Evolutionary conservation across 2,329 filamentous ascomycete species (phyloP), one percentile per base, ranked within the genome.

Genomic region (Cladosporium sp.): DNA sequence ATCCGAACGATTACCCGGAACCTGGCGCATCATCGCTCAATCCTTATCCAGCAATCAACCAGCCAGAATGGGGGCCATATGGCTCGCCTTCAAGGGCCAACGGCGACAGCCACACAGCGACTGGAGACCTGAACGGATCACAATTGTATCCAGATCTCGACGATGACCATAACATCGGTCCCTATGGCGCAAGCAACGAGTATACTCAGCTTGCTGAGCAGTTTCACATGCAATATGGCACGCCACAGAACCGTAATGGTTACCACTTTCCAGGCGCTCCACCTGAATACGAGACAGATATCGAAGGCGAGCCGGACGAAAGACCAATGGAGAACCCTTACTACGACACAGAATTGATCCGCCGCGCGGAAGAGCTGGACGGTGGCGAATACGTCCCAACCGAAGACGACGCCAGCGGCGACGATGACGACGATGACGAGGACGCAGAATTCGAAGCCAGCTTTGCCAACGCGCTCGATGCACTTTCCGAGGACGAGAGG

Each of bases 201-300:
- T 55, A 55, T 32, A 55, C 25, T 15, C 51, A 51, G 35, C 39
- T 58, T 34, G 59, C 60, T 8, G 53, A 59, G 17, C 44, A 63
- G 15, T 63, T 63, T 17, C 61, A 61, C 19, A 53, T 56, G 49
- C 52, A 34, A 37, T 47, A 55, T 20, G 52, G 52, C 5, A 36
- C 32, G n/a, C 52, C 52, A 15, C 32, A 47, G 17, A 45, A 55
- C 15, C 39, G 52, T 12, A 40, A 55, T 3, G 42, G 25, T 34
- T 55, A 55, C 22, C 52, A 55, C 28, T 55, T 55, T 12, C 52
- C 52, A 15, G 52, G 52, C 8, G 52, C 52, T 36, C n/a, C 52
- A 8, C 20, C 42, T 32, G 52, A 45, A 36, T 55, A 55, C 17
- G 52, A 55, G 40, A 47, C 40, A 9, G 52, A 55, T 9, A 22